Base-by-base conservation (phyloP, 179 eudicot genomes). In the Vitellaria paradoxa region DNA sequence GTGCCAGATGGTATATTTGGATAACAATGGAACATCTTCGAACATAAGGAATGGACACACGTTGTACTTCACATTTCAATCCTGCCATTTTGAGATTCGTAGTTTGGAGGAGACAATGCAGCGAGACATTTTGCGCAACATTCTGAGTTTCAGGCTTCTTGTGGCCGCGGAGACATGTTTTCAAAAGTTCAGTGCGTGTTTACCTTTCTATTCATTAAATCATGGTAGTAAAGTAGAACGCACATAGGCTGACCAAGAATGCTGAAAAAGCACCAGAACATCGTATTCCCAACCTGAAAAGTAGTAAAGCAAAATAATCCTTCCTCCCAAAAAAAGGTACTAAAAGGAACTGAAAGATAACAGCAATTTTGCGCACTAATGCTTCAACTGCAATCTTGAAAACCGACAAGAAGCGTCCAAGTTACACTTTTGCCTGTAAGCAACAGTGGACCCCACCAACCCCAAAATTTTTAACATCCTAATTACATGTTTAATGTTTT, bases 221-320 rank as follows among this genome's bases (percentile, higher is more conserved):
- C 99, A 75, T 96, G 99, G 86, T 96, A 96, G 83, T 96, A 93
- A 13, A 96, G 94, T 21, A 93, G 86, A 73, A 93, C 86, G 57
- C 96, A 90, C 99, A 93, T 96, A 0, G 99, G 99, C 85, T 96
- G 99, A 74, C 99, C 98, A 24, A 93, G 83, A 76, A 96, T 86
- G 85, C 99, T 82, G 89, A 96, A 96, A 66, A 88, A 90, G 84
- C 91, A 91, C 99, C 99, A 96, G 76, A 96, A 93, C 21, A 92
- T 90, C 93, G 93, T 93, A 81, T 96, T 96, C 62, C 99, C 99
- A 62, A 91, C 97, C 99, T 96, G 88, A 64, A 37, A 74, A 66
- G 40, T 20, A 76, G 75, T 11, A 42, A 9, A 65, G 42, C 21
- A 12, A 42, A 66, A 76, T 72, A 3, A 23, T 5, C 65, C 73